Evolutionary conservation across 2,329 filamentous ascomycete genomes (phyloP).

Genomic region (Penicillium rolfsii): DNA sequence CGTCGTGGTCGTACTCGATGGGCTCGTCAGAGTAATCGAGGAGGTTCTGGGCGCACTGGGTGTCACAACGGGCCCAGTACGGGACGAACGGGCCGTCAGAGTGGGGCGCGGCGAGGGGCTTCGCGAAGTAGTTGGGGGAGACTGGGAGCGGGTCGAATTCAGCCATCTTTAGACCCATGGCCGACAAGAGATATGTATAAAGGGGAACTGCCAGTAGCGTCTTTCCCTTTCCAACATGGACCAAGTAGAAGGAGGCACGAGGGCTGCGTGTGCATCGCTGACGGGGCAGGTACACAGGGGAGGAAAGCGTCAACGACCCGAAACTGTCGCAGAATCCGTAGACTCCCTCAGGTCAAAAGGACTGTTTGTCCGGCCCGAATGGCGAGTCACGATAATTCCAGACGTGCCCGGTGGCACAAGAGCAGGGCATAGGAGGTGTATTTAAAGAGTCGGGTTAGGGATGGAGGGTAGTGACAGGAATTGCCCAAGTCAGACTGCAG

Average conservation of each 20-base stretch:
- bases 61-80: constrained; percentile 44
- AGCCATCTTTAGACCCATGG: constrained; percentile 33
- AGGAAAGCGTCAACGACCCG: constrained; percentile 3
- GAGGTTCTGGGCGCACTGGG: constrained; percentile 46
- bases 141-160: constrained; percentile 34
- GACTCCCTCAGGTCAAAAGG: constrained; percentile 5
- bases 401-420: constrained; percentile 22
- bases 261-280: constrained; percentile 20
- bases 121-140: constrained; percentile 21
- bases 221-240: constrained; percentile 12
- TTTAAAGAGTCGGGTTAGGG: constrained; percentile 13
- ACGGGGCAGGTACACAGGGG: not conserved
- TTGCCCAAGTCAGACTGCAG: constrained; percentile 10
- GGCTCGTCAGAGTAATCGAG: constrained; percentile 46
- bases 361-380: constrained; percentile 15
- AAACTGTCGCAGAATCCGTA: constrained; percentile 6
- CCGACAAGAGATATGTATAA: constrained; percentile 3
- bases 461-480: not conserved
- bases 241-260: constrained; percentile 10
- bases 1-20: constrained; percentile 49
- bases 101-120: constrained; percentile 15
- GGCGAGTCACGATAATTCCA: constrained; percentile 26
- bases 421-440: constrained; percentile 4
- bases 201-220: constrained; percentile 1
- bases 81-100: constrained; percentile 36